Evolutionary conservation across 352 stramenopile species (phyloP), one percentile per base, ranked within the genome.

Genomic region (Globisporangium acanthophoron): DNA sequence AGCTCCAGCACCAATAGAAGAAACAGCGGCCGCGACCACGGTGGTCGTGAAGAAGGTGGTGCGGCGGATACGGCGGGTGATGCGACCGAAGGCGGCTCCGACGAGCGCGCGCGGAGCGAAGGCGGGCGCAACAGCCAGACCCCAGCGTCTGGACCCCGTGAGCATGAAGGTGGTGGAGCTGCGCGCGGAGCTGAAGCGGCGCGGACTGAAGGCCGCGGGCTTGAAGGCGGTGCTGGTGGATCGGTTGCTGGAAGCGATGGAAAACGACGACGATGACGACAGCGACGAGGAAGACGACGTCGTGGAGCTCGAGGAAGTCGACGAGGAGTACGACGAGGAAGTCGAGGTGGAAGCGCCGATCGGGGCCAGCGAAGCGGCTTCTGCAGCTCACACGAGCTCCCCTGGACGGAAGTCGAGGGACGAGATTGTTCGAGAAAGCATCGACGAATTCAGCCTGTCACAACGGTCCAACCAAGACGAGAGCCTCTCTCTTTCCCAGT

Each of bases 361-460:
- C 8, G 33, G 33, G 33, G 0, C 8, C 33, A 37, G 33, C 33
- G 33, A 9, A 37, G 8, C 33, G 33, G 33, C 33, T 6, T 37
- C 33, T 37, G 33, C 33, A 9, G 8, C 5, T 11, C 33, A 6
- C 33, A 56, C 8, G 51, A 1, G 31, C 50, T 48, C 8, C 24
- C 27, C 44, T 5, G 44, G 37, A 24, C 53, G 24, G 29, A 3
- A 33, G 2, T 35, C 13, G 37, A 45, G 24, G 12, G 59, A 65
- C 33, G 79, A 89, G 51, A 87, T 90, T 48, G 77, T 90, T 11
- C 73, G 75, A 33, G 80, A 90, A 49, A 90, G 80, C 41, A 35
- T 61, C 2, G 67, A 70, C 18, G 60, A 70, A 33, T 41, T 55
- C 18, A 70, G 66, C 13, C 70, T 69, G 33, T 65, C 61, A 18